Conservation (phyloP, 345 rosid genomes). For the Streptanthus diversifolius region DNA sequence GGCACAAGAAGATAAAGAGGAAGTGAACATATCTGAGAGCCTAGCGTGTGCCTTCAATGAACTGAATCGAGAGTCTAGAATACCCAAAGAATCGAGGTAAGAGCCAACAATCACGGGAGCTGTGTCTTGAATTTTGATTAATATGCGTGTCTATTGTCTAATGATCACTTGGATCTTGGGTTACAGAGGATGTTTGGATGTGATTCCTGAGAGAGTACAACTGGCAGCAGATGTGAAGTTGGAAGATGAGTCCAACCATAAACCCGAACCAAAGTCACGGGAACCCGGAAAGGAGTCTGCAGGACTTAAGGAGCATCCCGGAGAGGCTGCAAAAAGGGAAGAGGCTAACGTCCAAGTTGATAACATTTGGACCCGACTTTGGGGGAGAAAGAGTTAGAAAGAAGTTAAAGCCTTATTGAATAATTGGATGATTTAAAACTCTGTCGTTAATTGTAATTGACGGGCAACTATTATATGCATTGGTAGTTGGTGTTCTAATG, state of each 20-base stretch:
- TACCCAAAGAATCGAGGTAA: slow-evolving; percentile 14
- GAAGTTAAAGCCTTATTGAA: neutral
- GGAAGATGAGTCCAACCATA: neutral
- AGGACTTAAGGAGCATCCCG: neutral
- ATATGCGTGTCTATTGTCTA: neutral
- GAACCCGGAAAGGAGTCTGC: neutral
- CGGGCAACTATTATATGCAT: neutral
- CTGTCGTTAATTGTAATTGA: neutral
- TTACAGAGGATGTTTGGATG: slow-evolving; percentile 24
- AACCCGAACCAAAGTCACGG: neutral
- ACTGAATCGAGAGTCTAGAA: neutral
- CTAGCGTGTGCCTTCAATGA: slow-evolving; percentile 1
- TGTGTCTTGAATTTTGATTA: neutral
- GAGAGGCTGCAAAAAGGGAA: slow-evolving; percentile 7
- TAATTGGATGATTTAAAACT: neutral
- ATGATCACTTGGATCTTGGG: neutral
- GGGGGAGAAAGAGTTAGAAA: slow-evolving; percentile 1
- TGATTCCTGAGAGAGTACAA: slow-evolving; percentile 6
- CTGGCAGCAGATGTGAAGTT: slow-evolving; percentile 5
- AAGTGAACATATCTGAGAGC: neutral
- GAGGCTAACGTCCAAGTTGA: slow-evolving; percentile 9
- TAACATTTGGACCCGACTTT: slow-evolving; percentile 29
- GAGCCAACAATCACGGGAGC: neutral
- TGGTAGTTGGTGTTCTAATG: neutral
- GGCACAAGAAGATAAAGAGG: slow-evolving; percentile 4